Evolutionary conservation across 352 stramenopile species (phyloP).

Genomic region (Globisporangium solare): DNA sequence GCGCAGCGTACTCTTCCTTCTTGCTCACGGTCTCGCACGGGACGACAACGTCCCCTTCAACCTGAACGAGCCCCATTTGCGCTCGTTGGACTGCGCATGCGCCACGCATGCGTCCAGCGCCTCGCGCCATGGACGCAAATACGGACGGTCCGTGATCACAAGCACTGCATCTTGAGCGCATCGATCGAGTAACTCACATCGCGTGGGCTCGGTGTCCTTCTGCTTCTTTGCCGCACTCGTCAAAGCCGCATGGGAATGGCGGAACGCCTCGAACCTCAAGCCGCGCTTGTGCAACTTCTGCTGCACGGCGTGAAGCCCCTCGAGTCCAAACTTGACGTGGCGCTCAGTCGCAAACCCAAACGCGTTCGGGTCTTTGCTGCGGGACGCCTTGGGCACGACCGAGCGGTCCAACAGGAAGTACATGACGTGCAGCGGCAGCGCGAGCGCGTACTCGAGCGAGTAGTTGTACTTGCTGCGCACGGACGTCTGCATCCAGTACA

Average conservation of each 20-base stretch:
- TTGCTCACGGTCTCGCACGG: conserved; percentile 87
- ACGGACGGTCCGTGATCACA: conserved; percentile 75
- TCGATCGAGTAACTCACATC: conserved; percentile 34
- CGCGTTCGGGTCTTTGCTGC: conserved; percentile 47
- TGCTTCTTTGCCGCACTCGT: background rate
- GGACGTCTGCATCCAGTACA: conserved; percentile 89
- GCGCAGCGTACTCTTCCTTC: conserved; percentile 96
- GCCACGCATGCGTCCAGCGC: conserved; percentile 38
- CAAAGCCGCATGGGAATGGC: conserved; percentile 25
- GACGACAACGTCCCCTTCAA: conserved; percentile 98
- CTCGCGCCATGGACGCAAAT: conserved; percentile 54
- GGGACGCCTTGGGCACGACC: conserved; percentile 18
- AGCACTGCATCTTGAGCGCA: conserved; percentile 51
- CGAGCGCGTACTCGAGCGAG: conserved; percentile 65
- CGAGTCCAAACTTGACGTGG: conserved; percentile 69
- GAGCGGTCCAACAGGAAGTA: conserved; percentile 65
- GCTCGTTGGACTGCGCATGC: conserved; percentile 23
- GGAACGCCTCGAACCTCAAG: conserved; percentile 60
- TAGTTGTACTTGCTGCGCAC: conserved; percentile 83
- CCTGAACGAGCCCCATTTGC: conserved; percentile 83
- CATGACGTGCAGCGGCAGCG: conserved; percentile 70
- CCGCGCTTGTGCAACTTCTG: conserved; percentile 38
- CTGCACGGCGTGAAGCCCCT: conserved; percentile 53
- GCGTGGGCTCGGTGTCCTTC: conserved; percentile 14
- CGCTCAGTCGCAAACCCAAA: conserved; percentile 61